A percentile compares a stretch with the other conserved stretches of the same genome.
These are phyloP conservation scores for Salix exigua DNA, from an alignment of 345 rosid species.

Conservation along the genomic window DNA sequence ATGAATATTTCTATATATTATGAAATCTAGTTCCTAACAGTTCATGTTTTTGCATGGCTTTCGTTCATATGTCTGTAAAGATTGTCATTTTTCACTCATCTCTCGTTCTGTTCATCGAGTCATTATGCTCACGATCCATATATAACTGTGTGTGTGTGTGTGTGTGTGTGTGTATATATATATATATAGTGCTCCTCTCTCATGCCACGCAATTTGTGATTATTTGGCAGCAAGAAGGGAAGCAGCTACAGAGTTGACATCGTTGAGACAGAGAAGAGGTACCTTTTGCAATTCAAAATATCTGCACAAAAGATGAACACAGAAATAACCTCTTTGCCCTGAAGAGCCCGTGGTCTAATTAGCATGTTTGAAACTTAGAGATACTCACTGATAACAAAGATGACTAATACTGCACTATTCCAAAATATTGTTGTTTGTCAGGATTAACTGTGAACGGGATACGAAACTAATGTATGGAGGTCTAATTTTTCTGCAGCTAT, in stretches of 20 bases:
- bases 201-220: background rate
- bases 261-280: conserved; percentile 68
- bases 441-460: background rate
- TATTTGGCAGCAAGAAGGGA: conserved; percentile 62
- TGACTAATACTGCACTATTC: background rate
- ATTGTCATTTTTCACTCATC: no score
- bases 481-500: conserved; percentile 33
- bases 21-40: no score
- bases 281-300: background rate
- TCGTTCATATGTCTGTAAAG: no score
- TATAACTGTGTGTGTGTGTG: no score
- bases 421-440: background rate
- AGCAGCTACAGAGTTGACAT: conserved; percentile 52
- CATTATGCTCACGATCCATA: no score
- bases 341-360: background rate
- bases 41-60: background rate
- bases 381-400: background rate
- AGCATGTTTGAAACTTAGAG: background rate
- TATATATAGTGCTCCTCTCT: background rate
- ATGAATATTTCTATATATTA: background rate
- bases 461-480: background rate
- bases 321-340: background rate
- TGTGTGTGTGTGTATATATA: no score
- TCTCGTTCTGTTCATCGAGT: no score
- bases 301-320: no score